phyloP scores from a whole-genome alignment of 2,329 filamentous ascomycete species.

The Lachnum nothofagi region DNA sequence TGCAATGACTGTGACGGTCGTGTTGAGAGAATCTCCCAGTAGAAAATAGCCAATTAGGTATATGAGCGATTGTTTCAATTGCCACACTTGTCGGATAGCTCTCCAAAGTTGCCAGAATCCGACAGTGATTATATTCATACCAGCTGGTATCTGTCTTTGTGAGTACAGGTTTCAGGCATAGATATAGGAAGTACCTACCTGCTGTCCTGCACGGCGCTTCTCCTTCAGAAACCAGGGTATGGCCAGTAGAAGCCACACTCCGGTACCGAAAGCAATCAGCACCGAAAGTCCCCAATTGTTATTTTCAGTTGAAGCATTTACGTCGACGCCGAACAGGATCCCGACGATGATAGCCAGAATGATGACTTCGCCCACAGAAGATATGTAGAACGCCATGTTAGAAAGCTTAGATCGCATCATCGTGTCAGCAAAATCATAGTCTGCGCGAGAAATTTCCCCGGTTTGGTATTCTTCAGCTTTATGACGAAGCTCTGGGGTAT shows the following conservation, averaged over 20 bases:
- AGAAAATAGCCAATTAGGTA: no score
- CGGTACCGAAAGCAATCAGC: slow-evolving; percentile 59
- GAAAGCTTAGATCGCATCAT: slow-evolving; percentile 59
- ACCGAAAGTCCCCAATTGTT: slow-evolving; percentile 65
- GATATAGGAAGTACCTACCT: no score
- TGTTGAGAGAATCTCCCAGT: slow-evolving; percentile 65
- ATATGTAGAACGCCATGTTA: slow-evolving; percentile 60
- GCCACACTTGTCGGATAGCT: no score
- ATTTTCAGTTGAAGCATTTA: slow-evolving; percentile 52
- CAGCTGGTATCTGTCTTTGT: slow-evolving; percentile 36
- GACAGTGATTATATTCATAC: no score
- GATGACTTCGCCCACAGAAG: slow-evolving; percentile 56
- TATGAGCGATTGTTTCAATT: no score
- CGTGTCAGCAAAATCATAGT: slow-evolving; percentile 57
- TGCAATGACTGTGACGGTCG: slow-evolving; percentile 62
- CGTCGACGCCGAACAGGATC: slow-evolving; percentile 56
- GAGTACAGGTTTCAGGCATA: no score
- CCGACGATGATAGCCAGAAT: slow-evolving; percentile 62
- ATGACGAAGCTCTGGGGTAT: slow-evolving; percentile 45
- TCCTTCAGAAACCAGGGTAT: slow-evolving; percentile 64
- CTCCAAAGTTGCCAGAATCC: no score
- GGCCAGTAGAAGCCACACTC: slow-evolving; percentile 58
- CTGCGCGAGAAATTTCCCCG: slow-evolving; percentile 50
- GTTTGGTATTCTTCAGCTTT: slow-evolving; percentile 45
- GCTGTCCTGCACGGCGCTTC: slow-evolving; percentile 58